Base-by-base conservation (phyloP, 164 flowering plant species). In the Houttuynia cordata region DNA sequence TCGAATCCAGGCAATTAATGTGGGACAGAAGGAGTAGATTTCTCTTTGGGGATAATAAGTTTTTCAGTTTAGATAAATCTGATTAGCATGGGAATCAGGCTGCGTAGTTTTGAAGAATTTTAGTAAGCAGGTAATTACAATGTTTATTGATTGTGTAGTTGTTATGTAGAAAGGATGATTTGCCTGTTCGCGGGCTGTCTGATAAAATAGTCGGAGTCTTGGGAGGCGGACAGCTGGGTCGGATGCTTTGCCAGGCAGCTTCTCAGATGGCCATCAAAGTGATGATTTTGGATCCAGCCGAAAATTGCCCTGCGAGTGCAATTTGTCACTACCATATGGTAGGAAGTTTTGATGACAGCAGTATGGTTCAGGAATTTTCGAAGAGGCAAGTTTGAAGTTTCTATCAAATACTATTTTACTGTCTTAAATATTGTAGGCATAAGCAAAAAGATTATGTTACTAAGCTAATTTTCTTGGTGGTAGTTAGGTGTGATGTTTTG, bases 241-340 rank as follows among this genome's bases (percentile, higher is more conserved):
- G 94, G 10, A 90, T 93, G 99, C 74, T 93, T 10, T 93, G 99
- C 67, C 91, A 93, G 72, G 99, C 96, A 51, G 97, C 99, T 62
- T 90, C 99, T 1, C 67, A 82, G 62, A 76, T 90, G 97, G 96
- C 81, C 20, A 74, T 92, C 49, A 92, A 89, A 72, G 85, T 89
- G 7, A 66, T 71, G 55, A 70, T 92, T 51, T 73, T 89, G 72
- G 98, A 92, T 58, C 98, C 98, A 17, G 73, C 78, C 61, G 84
- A 81, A 70, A 80, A 84, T 63, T 92, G 98, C 67, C 96, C 98
- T 0, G 96, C 98, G 7, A 84, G 91, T 74, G 59, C 76, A 9
- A 23, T 92, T 56, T 62, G 84, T 14, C 68, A 81, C 60, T 50
- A 75, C 59, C 98, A 88, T 61, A 78, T 89, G 85, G 86, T 90